Base-by-base conservation (phyloP, 2,329 filamentous ascomycete genomes). In the Coniochaeta ligniaria region DNA sequence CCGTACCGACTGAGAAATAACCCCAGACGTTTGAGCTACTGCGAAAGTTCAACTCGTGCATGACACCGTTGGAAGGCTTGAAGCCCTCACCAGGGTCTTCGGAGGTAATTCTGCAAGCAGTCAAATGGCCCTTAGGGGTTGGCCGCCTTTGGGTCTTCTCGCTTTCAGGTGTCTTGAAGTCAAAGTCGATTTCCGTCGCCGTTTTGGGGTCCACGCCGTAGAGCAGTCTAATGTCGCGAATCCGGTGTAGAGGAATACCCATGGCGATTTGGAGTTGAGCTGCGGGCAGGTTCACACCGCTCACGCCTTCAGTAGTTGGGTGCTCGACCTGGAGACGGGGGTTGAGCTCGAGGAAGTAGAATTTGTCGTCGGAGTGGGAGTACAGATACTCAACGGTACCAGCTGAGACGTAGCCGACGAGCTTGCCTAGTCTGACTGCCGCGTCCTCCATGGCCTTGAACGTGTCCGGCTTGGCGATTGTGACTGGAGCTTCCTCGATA, bases 251-350 rank as follows among this genome's bases (percentile, higher is more conserved):
- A 59, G 95, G 95, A 45, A 99, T 83, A 85, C 95, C 95, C 95
- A 99, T 99, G 71, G 95, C 95, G 79, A 99, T 89, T 81, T 99
- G 95, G 59, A 99, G 89, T 80, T 99, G 95, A 60, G 95, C 95
- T 64, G 96, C 95, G 58, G 95, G 95, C 73, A 99, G 78, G 78
- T 98, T 96, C 73, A 99, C 95, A 73, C 96, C 95, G 70, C 90
- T 96, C 66, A 99, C 95, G 95, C 99, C 99, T 76, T 99, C 95
- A 31, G 95, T 99, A 59, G 94, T 99, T 54, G 95, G 95, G 80
- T 99, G 95, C 85, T 99, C 95, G 78, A 99, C 95, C 80, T 99
- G 95, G 60, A 99, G 89, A 91, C 95, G 92, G 57, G 95, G 95
- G 81, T 99, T 99, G 72, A 99, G 80, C 79, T 99, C 95, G 66